These are phyloP conservation scores for Gaeumannomyces sp. DNA, from an alignment of 2,329 filamentous ascomycete genomes.

Conservation along the genomic window DNA sequence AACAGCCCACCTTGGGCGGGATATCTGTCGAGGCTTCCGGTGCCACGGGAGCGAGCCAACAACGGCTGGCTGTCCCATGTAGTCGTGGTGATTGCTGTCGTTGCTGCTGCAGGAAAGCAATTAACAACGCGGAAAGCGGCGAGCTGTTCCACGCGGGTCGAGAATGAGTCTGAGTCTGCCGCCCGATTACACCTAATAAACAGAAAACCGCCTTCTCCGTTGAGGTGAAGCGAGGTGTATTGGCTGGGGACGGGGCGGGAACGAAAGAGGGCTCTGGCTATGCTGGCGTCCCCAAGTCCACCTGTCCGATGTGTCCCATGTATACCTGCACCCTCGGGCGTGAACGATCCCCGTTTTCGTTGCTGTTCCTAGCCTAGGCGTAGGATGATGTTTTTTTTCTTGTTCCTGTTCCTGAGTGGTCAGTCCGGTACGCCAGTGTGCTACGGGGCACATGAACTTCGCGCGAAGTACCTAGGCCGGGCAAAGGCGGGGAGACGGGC, in stretches of 20 bases:
- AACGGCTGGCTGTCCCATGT: no score
- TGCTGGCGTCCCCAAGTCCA: not conserved
- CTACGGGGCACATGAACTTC: not conserved
- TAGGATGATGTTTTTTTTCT: no score
- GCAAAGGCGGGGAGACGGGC: not conserved
- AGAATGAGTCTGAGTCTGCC: not conserved
- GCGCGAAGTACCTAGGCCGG: not conserved
- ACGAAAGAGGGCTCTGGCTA: not conserved
- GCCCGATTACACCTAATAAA: no score
- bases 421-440: not conserved
- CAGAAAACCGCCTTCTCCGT: no score
- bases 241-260: not conserved
- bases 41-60: not conserved
- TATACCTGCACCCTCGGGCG: not conserved
- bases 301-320: not conserved
- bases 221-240: not conserved
- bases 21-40: not conserved
- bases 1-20: not conserved
- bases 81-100: no score
- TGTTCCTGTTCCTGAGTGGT: not conserved
- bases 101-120: not conserved
- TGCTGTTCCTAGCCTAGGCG: no score
- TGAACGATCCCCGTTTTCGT: not conserved
- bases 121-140: not conserved
- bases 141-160: not conserved